Conservation (phyloP, 2,329 filamentous ascomycete species). For the Pseudopithomyces chartarum region DNA sequence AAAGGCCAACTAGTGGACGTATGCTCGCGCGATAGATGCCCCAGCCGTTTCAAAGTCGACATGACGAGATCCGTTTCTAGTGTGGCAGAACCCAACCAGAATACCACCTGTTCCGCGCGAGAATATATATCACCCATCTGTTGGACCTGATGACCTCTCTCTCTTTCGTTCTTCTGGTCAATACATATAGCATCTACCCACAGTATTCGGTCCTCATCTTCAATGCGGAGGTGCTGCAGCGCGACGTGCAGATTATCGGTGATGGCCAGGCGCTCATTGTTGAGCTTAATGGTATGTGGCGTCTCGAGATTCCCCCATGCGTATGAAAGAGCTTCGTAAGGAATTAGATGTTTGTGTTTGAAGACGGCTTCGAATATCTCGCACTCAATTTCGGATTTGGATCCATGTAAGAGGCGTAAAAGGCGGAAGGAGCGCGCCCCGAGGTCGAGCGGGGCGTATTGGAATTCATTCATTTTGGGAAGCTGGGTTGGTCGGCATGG, state of each 20-base stretch:
- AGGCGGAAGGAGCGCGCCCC: neutral
- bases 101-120: slow-evolving; percentile 1
- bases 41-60: neutral
- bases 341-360: neutral
- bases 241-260: slow-evolving; percentile 21
- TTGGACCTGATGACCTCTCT: slow-evolving; percentile 11
- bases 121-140: slow-evolving; percentile 18
- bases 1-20: neutral
- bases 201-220: slow-evolving; percentile 15
- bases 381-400: slow-evolving; percentile 7
- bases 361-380: slow-evolving; percentile 18
- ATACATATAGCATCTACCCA: slow-evolving; percentile 37
- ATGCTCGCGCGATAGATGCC: neutral
- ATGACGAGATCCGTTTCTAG: neutral
- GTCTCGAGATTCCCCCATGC: slow-evolving; percentile 19
- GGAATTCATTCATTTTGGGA: neutral
- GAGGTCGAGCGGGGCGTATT: neutral
- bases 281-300: slow-evolving; percentile 6
- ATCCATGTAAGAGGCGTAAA: neutral
- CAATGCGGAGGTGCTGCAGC: slow-evolving; percentile 14
- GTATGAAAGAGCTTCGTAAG: slow-evolving; percentile 28
- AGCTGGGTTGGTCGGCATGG: neutral
- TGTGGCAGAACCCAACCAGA: slow-evolving; percentile 3
- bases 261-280: slow-evolving; percentile 3
- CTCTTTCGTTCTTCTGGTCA: slow-evolving; percentile 12